Evolutionary conservation across 495 filamentous ascomycete genomes (phyloP).

Genomic region (Podospora pseudocomata): DNA sequence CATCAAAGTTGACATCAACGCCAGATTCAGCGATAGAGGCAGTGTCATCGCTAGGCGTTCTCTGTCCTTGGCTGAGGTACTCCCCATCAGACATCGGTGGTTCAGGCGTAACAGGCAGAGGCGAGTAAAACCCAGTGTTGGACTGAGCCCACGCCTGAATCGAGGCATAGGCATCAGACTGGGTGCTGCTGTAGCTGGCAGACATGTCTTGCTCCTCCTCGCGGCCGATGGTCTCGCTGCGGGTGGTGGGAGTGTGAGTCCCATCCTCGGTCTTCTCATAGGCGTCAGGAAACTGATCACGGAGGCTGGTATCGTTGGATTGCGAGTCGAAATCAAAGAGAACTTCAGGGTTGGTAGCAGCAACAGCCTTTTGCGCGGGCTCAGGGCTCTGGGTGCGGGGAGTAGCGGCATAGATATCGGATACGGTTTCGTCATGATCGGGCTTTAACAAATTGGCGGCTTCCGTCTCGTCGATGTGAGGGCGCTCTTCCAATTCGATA

Average conservation of each 20-base stretch:
- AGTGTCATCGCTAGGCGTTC: slow-evolving; percentile 50
- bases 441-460: slow-evolving; percentile 32
- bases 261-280: slow-evolving; percentile 4
- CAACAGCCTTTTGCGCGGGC: slow-evolving; percentile 23
- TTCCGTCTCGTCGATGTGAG: slow-evolving; percentile 25
- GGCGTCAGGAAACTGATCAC: slow-evolving; percentile 17
- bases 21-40: slow-evolving; percentile 44
- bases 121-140: slow-evolving; percentile 50
- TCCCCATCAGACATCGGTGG: slow-evolving; percentile 42
- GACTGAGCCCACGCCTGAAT: slow-evolving; percentile 57
- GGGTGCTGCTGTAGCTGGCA: slow-evolving; percentile 37
- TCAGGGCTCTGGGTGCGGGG: slow-evolving; percentile 26
- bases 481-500: slow-evolving; percentile 46
- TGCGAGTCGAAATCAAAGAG: slow-evolving; percentile 35
- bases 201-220: slow-evolving; percentile 47
- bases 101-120: slow-evolving; percentile 41
- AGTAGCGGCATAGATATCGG: slow-evolving; percentile 52
- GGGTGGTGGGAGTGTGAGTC: slow-evolving; percentile 8
- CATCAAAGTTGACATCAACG: slow-evolving; percentile 38
- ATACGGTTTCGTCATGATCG: slow-evolving; percentile 45
- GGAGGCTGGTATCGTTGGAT: slow-evolving; percentile 5
- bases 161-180: slow-evolving; percentile 41
- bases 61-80: slow-evolving; percentile 42
- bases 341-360: slow-evolving; percentile 20
- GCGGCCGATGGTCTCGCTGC: slow-evolving; percentile 25